Base-by-base conservation (phyloP, 2,329 filamentous ascomycete genomes). In the Xylariaceae sp. region DNA sequence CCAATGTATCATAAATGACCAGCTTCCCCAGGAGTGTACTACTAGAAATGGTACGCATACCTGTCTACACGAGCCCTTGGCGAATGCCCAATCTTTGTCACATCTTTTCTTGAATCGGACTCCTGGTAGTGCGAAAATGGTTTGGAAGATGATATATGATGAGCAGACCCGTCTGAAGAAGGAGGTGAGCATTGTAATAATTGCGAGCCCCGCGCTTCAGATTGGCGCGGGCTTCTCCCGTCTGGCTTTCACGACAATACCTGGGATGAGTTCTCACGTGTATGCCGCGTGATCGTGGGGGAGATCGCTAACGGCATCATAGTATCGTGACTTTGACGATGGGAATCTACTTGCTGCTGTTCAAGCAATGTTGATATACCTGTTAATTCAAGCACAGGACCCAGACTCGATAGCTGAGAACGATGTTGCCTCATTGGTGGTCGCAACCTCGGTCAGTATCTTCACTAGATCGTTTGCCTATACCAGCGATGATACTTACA, bases 71-170 rank as follows among this genome's bases (percentile, higher is more conserved):
- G 53, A 63, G 18, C 53, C 55, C 0, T 47, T 68, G 17, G 63
- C 64, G 11, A 60, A 63, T n/a, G 65, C 64, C 46, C 51, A 55
- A 17, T 55, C 47, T 38, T 46, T 65, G n/a, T 33, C 62, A 2
- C 60, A 60, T 17, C 55, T 63, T 41, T 64, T 58, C n/a, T 58
- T 58, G 10, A 42, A 31, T 11, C 50, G 60, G 22, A 65, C 49
- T 3, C 11, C 56, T 1, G 46, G 54, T 17, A 67, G 58, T 42
- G 22, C 51, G 10, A 42, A 42, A 2, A 60, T 63, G 17, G 58
- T 64, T 5, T 66, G 63, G 61, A 61, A 54, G 42, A 54, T 46
- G 7, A 66, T 66, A 9, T 60, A 63, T 36, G 48, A 46, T n/a
- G 60, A 67, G 22, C 50, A 56, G 22, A 51, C 50, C 38, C 54